Base-by-base conservation (phyloP, 768 basidiomycete species). In the Agrocybe praecox region DNA sequence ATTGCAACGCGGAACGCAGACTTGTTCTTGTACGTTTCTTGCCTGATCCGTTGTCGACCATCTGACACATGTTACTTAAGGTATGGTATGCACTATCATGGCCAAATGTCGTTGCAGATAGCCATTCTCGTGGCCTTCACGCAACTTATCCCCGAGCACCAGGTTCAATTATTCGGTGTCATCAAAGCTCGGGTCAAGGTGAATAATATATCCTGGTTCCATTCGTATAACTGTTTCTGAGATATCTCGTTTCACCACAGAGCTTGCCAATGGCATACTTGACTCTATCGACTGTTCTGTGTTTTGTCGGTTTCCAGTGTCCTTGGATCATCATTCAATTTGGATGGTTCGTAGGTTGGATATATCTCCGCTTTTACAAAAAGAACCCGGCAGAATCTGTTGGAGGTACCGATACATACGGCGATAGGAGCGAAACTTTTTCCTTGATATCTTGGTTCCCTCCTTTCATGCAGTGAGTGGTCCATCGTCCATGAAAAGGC, bases 331-430 rank as follows among this genome's bases (percentile, higher is more conserved):
- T 95, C 67, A 95, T 98, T 61, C 97, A 99, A 68, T 99, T 98
- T 70, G 97, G 96, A n/a, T 99, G 96, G 94, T 89, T 97, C 55
- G 91, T 95, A 8, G 84, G 90, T 29, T 99, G 94, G 91, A 80
- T 92, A 52, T 99, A 97, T 74, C 83, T 99, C 32, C 87, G 97
- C 34, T 98, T 99, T 79, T 94, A 98, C 80, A 98, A 98, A 76
- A 88, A 90, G 70, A 90, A 89, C 65, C 75, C 82, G 4, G 79
- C 78, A 32, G 91, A 94, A 55, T 70, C 81, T 0, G 68, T 85
- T 32, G 83, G 80, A 46, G 88, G 89, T 4, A 76, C 76, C 5
- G 82, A 78, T n/a, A 83, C 85, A 4, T 90, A 96, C 65, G 97
- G 97, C 18, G 97, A 99, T 69, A 79, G 95, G 60, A 94, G 91